phyloP scores from a whole-genome alignment of 345 rosid genomes.

The Eucalyptus erythrocorys region DNA sequence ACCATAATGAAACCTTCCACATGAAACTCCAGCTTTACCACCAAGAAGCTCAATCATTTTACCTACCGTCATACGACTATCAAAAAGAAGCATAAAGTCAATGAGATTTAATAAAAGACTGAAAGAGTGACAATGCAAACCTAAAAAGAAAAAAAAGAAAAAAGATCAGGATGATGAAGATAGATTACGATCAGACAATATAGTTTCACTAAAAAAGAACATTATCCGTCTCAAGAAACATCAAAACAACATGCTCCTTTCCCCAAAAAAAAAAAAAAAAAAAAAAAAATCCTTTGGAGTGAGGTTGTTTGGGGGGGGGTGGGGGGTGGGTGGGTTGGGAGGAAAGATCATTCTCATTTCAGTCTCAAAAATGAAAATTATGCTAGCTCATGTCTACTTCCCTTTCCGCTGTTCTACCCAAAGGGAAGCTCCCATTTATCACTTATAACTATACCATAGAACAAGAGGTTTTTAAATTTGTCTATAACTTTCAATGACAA shows the following conservation, averaged over 20 bases:
- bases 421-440: background rate
- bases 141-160: background rate
- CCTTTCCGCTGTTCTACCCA: background rate
- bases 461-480: background rate
- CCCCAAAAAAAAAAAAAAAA: background rate
- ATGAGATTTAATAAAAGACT: background rate
- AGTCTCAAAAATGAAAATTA: background rate
- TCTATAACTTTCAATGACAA: background rate
- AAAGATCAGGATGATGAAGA: background rate
- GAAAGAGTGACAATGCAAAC: background rate
- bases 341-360: background rate
- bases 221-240: background rate
- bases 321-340: background rate
- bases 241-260: background rate
- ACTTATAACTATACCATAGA: background rate
- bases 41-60: constrained; percentile 99
- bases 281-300: background rate
- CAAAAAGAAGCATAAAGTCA: background rate
- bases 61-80: constrained; percentile 97
- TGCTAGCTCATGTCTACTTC: background rate
- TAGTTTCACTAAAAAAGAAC: background rate
- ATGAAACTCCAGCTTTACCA: constrained; percentile 86
- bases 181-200: background rate
- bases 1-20: constrained; percentile 85
- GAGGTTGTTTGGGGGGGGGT: background rate